Evolutionary conservation across 805 yeast species (phyloP).

Genomic region (Yamadazyma endophytica): DNA sequence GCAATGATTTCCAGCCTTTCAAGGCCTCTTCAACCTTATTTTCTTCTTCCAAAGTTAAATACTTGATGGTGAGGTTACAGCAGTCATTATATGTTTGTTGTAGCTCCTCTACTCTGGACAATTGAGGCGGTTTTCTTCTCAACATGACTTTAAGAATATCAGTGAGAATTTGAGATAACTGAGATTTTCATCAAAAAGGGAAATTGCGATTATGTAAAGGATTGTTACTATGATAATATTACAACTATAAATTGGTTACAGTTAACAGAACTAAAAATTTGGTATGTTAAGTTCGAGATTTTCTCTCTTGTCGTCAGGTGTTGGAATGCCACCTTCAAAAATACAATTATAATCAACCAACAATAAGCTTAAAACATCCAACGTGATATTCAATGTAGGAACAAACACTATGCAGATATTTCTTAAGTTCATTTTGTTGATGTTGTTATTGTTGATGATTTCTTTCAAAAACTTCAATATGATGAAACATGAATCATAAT

Average conservation of each 20-base stretch:
- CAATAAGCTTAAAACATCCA: slow-evolving; percentile 54
- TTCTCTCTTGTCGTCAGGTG: slow-evolving; percentile 40
- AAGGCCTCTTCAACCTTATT: slow-evolving; percentile 51
- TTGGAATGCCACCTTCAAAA: slow-evolving; percentile 50
- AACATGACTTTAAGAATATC: slow-evolving; percentile 30
- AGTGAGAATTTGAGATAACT: background rate
- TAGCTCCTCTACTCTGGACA: slow-evolving; percentile 47
- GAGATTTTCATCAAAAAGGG: background rate
- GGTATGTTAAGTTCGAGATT: slow-evolving; percentile 53
- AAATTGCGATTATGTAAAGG: background rate
- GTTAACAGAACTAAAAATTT: slow-evolving; percentile 19
- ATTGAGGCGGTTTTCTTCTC: slow-evolving; percentile 57
- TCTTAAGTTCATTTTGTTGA: slow-evolving; percentile 79
- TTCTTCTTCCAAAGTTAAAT: slow-evolving; percentile 55
- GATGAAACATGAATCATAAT: slow-evolving; percentile 56
- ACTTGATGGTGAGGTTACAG: slow-evolving; percentile 55
- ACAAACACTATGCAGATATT: slow-evolving; percentile 79
- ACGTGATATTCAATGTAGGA: slow-evolving; percentile 70
- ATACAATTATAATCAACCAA: slow-evolving; percentile 60
- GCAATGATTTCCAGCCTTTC: slow-evolving; percentile 72
- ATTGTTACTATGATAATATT: background rate
- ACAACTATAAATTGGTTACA: background rate
- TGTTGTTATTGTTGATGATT: slow-evolving; percentile 55
- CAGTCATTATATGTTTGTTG: slow-evolving; percentile 58
- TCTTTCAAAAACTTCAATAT: slow-evolving; percentile 65